A percentile compares a stretch with the other conserved stretches of the same genome.
Conservation (phyloP, 2,329 filamentous ascomycete genomes). For the Bertia moriformis region DNA sequence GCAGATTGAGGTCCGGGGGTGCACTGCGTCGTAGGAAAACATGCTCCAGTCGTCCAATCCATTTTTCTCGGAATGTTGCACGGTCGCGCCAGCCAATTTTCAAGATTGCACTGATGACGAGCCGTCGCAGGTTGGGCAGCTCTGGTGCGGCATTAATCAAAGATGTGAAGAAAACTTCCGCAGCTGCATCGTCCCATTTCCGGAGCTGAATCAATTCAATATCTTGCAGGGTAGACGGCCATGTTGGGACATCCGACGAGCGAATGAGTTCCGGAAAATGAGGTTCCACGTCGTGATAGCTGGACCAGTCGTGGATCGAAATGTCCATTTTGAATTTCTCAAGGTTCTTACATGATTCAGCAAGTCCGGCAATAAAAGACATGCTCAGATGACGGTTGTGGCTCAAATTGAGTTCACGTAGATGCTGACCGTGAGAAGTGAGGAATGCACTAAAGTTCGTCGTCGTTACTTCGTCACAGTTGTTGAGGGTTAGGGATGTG, state of each 20-base stretch:
- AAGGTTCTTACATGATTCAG: background rate
- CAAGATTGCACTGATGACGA: background rate
- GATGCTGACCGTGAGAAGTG: background rate
- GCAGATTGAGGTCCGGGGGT: slow-evolving; percentile 14
- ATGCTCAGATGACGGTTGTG: background rate
- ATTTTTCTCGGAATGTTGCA: background rate
- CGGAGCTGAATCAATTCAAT: background rate
- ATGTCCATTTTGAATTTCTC: background rate
- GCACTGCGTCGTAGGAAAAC: slow-evolving; percentile 20
- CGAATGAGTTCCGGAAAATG: background rate
- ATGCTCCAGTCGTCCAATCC: background rate
- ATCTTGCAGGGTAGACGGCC: background rate
- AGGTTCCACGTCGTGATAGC: background rate
- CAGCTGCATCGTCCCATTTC: background rate
- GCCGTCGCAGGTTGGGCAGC: background rate
- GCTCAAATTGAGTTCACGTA: background rate
- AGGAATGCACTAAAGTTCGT: background rate
- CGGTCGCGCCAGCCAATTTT: slow-evolving; percentile 1
- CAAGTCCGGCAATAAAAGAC: background rate
- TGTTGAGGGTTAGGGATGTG: background rate
- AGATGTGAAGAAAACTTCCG: background rate
- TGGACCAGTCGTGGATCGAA: slow-evolving; percentile 1
- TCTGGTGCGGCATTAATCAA: background rate
- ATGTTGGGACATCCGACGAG: background rate
- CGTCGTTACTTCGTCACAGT: background rate